Evolutionary conservation across 2,329 filamentous ascomycete species (phyloP), one percentile per base, ranked within the genome.

Genomic region (Whalleya microplaca): DNA sequence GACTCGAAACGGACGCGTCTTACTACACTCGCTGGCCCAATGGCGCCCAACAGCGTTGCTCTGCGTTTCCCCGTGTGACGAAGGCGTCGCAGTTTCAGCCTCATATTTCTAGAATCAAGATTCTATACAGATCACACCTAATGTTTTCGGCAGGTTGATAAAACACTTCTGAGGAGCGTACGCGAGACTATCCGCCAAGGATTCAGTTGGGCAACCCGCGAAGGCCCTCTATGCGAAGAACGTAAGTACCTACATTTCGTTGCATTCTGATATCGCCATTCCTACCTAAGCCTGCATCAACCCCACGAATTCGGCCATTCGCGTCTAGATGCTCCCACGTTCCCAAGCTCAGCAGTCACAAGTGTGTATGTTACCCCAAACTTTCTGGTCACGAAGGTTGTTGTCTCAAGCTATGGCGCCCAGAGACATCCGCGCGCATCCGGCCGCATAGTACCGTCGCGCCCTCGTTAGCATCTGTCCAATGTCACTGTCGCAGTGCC

Each of bases 151-250:
- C 69, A 87, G 85, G 91, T 98, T 59, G 93, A 99, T 77, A 95
- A 96, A 77, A 96, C 94, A 74, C 82, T 93, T 19, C 84, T 99
- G 29, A 87, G 88, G 66, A 89, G 87, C 37, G 94, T 97, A 44
- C 88, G 92, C 66, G 95, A 99, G 72, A 94, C 91, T 7, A 92
- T 99, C 67, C 88, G 91, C 46, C 95, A 99, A 76, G 95, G 95
- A 29, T 99, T 99, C 75, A 92, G 89, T 72, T 99, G 95, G 95
- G 95, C 92, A 48, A 91, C 93, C 29, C 84, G 95, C 62, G 95
- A 99, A 84, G 95, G 95, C 0, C 95, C 95, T 18, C 81, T 99
- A 21, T 98, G 95, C 73, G 95, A 99, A 88, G 95, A 99, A 79
- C 95, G 89, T 92, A 79, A 84, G 89, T 86, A 61, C 52, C 55